Evolutionary conservation across 306 rosid species (phyloP), one percentile per base, ranked within the genome.

Genomic region (Betula pendula): DNA sequence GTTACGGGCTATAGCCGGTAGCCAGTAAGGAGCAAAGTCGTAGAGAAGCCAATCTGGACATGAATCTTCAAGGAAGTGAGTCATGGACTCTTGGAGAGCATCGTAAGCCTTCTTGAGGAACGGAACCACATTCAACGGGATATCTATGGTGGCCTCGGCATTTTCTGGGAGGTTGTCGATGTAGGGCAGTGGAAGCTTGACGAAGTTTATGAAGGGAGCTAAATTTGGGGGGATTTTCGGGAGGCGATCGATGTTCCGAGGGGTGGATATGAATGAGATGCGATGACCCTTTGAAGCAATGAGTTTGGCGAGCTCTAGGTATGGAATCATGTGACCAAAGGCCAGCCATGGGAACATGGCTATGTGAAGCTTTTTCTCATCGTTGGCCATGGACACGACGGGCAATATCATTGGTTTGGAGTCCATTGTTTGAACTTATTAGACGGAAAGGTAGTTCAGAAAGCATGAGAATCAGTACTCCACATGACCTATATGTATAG

Each of bases 301-400:
- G 69, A 86, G 81, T 76, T 88, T 88, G 10, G 85, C 76, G 17
- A 90, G 75, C 71, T 88, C 82, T 1, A 86, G 82, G 14, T 71
- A 83, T 2, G 92, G 91, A 12, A 77, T 83, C 17, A 86, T 75
- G 71, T 88, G 92, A 50, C 92, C 95, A 59, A 86, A 81, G 19
- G 90, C 95, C 16, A 90, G 79, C 90, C 96, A 90, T 83, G 96
- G 96, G 20, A 88, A 85, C 84, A 88, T 72, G 5, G 80, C 84
- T 69, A 90, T 49, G 33, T 90, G 92, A 71, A 88, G 86, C 70
- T 65, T 44, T 2, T 44, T 65, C 25, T 65, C 17, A n/a, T 17
- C 4, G 3, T 6, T 29, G 19, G 67, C 19, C 42, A 59, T 56
- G 63, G 63, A 24, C 15, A 11, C 12, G 14, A 44, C 49, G 5